These are phyloP conservation scores for Geosmithia morbida DNA, from an alignment of 2,329 filamentous ascomycete species.

Conservation along the genomic window DNA sequence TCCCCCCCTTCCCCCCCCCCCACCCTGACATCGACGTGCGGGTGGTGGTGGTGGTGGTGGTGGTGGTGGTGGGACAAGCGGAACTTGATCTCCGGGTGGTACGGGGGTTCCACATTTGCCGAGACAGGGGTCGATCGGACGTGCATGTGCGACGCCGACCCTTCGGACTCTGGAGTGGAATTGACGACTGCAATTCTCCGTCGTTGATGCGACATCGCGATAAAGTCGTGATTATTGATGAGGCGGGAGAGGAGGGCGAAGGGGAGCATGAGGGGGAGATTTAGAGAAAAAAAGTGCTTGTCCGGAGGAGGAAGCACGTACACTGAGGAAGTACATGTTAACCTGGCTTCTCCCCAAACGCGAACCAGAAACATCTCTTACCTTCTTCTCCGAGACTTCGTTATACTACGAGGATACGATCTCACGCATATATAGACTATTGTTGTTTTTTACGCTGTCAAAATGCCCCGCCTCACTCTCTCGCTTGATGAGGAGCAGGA, in stretches of 20 bases:
- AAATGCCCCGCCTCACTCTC: slow-evolving; percentile 1
- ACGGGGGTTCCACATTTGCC: not conserved
- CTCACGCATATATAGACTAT: not conserved
- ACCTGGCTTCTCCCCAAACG: too few species aligned
- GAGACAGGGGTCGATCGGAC: not conserved
- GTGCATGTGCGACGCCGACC: slow-evolving; percentile 1
- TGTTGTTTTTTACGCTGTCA: not conserved
- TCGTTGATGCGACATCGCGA: not conserved
- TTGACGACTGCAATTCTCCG: not conserved
- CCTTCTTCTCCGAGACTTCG: too few species aligned
- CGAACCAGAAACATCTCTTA: too few species aligned
- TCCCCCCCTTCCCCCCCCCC: too few species aligned
- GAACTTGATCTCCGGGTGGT: not conserved
- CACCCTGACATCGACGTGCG: too few species aligned
- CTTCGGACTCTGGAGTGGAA: not conserved
- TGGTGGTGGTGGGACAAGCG: not conserved
- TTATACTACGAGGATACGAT: not conserved
- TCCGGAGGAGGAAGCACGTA: too few species aligned
- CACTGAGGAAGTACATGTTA: too few species aligned
- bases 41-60: not conserved
- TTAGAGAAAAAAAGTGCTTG: not conserved
- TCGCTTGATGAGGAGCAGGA: slow-evolving; percentile 11
- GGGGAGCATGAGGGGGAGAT: not conserved
- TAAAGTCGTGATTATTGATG: not conserved
- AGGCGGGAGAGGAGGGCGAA: not conserved